Percentiles rank a stretch among this genome's conserved stretches.
Evolutionary conservation across 129 eudicot genomes (phyloP).

Genomic region (Erigeron canadensis): DNA sequence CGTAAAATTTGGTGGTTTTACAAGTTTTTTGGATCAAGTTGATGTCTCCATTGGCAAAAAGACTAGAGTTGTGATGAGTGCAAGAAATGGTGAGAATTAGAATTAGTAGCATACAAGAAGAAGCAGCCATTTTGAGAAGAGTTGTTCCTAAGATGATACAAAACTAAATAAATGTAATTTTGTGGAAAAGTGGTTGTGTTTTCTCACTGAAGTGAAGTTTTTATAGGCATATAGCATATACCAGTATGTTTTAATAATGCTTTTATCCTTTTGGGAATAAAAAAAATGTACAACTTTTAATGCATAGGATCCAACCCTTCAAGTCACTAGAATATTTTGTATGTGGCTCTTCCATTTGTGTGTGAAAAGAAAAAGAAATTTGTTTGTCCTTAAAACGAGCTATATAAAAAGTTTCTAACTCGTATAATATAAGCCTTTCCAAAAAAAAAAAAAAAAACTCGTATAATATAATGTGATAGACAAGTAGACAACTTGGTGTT

Average conservation of each 20-base stretch:
- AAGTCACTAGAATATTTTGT: no score
- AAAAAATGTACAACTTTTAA: not conserved
- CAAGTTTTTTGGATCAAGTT: constrained; percentile 69
- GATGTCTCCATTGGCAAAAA: constrained; percentile 39
- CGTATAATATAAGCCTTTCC: no score
- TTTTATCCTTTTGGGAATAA: not conserved
- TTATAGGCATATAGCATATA: no score
- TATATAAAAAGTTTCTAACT: no score
- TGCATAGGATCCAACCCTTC: not conserved
- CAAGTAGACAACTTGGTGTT: no score
- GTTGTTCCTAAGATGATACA: not conserved
- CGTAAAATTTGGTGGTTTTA: constrained; percentile 67
- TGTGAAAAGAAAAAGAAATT: no score
- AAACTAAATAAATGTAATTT: not conserved
- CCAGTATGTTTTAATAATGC: no score
- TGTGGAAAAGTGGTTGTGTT: not conserved
- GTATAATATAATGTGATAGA: no score
- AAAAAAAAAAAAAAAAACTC: no score
- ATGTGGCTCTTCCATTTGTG: no score
- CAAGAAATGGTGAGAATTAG: constrained; percentile 35
- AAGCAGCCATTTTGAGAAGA: constrained; percentile 33
- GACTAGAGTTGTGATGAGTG: constrained; percentile 24
- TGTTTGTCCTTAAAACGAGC: no score
- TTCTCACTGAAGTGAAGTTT: not conserved
- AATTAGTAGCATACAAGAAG: constrained; percentile 17